phyloP scores from a whole-genome alignment of 2,329 filamentous ascomycete genomes.

The Xylaria sp. region DNA sequence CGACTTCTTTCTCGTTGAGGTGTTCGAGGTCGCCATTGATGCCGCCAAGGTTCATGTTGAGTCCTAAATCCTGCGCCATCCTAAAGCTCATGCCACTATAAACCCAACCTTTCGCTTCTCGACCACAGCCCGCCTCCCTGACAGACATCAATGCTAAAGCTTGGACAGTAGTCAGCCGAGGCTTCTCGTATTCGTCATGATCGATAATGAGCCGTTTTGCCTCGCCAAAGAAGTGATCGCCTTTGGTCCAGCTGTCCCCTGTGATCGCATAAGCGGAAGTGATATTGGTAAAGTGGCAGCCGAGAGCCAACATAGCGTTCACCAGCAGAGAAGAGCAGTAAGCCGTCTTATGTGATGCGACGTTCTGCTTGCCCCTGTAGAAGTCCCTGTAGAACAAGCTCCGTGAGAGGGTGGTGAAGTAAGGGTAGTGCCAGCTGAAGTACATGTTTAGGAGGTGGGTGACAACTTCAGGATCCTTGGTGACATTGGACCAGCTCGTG shows the following conservation, averaged over 20 bases:
- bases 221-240: slow-evolving; percentile 95
- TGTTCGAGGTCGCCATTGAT: slow-evolving; percentile 67
- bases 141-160: slow-evolving; percentile 96
- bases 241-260: slow-evolving; percentile 84
- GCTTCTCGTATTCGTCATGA: slow-evolving; percentile 92
- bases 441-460: slow-evolving; percentile 96
- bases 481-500: slow-evolving; percentile 89
- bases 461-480: slow-evolving; percentile 80
- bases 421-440: slow-evolving; percentile 97
- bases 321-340: slow-evolving; percentile 93
- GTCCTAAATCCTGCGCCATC: slow-evolving; percentile 93
- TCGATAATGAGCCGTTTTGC: slow-evolving; percentile 90
- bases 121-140: slow-evolving; percentile 90
- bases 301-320: slow-evolving; percentile 92
- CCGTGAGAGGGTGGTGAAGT: slow-evolving; percentile 91
- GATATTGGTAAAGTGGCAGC: slow-evolving; percentile 89
- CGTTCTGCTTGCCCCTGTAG: slow-evolving; percentile 71
- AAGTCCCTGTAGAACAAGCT: slow-evolving; percentile 90
- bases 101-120: slow-evolving; percentile 96
- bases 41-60: slow-evolving; percentile 83
- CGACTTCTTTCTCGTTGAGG: slow-evolving; percentile 83
- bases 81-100: slow-evolving; percentile 98
- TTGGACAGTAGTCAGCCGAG: slow-evolving; percentile 89
- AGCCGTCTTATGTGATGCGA: slow-evolving; percentile 65
- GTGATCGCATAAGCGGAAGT: slow-evolving; percentile 76